Percentiles rank a stretch among this genome's conserved stretches.
Evolutionary conservation across 2,329 filamentous ascomycete genomes (phyloP).

Genomic region (Xylaria sp.): DNA sequence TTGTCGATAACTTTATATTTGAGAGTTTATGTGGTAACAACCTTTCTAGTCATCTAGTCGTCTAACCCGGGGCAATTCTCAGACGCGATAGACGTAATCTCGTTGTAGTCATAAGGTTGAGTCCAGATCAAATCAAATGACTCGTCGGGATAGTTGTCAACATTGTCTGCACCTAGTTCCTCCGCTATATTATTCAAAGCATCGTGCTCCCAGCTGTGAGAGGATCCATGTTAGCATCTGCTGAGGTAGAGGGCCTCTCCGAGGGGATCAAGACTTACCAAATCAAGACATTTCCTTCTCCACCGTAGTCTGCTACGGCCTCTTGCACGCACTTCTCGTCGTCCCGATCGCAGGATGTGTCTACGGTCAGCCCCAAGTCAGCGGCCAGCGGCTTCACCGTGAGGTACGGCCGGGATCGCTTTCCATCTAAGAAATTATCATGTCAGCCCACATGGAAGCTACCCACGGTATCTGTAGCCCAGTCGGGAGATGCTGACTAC

Average conservation of each 20-base stretch:
- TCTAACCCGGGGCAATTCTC: conserved; percentile 63
- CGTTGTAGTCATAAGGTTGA: conserved; percentile 54
- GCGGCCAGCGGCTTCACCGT: conserved; percentile 62
- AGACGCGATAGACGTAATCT: conserved; percentile 51
- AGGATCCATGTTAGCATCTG: neutral
- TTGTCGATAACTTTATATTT: conserved; percentile 1
- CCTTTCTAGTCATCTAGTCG: conserved; percentile 9
- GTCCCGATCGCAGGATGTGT: conserved; percentile 61
- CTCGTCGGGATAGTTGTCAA: conserved; percentile 56
- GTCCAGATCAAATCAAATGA: conserved; percentile 64
- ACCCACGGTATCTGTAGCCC: neutral
- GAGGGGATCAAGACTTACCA: conserved; percentile 44
- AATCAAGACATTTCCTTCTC: conserved; percentile 63
- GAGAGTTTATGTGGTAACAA: neutral
- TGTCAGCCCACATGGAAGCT: neutral
- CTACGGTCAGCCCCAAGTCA: conserved; percentile 60
- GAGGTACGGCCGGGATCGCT: conserved; percentile 57
- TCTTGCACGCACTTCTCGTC: conserved; percentile 60
- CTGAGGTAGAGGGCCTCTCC: neutral
- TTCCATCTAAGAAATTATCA: conserved; percentile 48
- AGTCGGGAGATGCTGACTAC: neutral
- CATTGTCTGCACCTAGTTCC: conserved; percentile 55
- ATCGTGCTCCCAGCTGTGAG: conserved; percentile 61
- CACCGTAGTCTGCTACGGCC: conserved; percentile 53
- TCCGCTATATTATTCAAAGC: conserved; percentile 55